phyloP scores from a whole-genome alignment of 345 rosid genomes.

The Erucastrum elatum region DNA sequence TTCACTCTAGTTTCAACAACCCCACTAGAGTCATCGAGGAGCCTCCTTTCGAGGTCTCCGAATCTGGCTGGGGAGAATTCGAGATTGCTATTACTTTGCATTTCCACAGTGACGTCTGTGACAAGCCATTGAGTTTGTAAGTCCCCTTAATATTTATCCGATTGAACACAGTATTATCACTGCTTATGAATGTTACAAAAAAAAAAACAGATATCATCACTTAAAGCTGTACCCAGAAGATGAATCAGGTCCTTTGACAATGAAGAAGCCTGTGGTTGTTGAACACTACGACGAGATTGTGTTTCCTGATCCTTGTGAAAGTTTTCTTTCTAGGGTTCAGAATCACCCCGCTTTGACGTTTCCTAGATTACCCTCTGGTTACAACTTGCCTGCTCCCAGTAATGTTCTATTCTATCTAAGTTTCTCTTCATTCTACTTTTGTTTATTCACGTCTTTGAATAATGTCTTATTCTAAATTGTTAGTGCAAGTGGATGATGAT shows the following conservation, averaged over 20 bases:
- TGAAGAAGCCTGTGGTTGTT: slow-evolving; percentile 70
- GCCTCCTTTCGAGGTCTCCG: slow-evolving; percentile 70
- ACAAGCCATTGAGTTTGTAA: slow-evolving; percentile 71
- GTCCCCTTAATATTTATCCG: slow-evolving; percentile 13
- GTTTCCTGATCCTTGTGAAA: slow-evolving; percentile 66
- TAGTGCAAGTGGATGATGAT: slow-evolving; percentile 46
- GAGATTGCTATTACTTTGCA: slow-evolving; percentile 62
- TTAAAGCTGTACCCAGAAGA: slow-evolving; percentile 68
- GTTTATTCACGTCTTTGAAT: slow-evolving; percentile 5
- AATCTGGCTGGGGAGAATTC: slow-evolving; percentile 82
- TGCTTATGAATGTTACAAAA: no score
- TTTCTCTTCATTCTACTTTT: neutral
- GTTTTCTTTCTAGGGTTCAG: slow-evolving; percentile 60
- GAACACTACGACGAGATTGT: slow-evolving; percentile 71
- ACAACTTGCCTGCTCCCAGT: slow-evolving; percentile 61
- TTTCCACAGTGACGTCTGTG: slow-evolving; percentile 70
- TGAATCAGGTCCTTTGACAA: slow-evolving; percentile 60
- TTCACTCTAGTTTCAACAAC: slow-evolving; percentile 68
- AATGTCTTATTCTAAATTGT: neutral
- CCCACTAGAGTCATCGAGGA: slow-evolving; percentile 67
- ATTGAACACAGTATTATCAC: neutral
- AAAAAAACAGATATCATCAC: slow-evolving; percentile 52
- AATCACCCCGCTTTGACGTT: slow-evolving; percentile 64
- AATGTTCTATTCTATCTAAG: slow-evolving; percentile 16
- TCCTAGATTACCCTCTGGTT: slow-evolving; percentile 62